Evolutionary conservation across 352 stramenopile species (phyloP).

Genomic region (Pythium guiyangense): DNA sequence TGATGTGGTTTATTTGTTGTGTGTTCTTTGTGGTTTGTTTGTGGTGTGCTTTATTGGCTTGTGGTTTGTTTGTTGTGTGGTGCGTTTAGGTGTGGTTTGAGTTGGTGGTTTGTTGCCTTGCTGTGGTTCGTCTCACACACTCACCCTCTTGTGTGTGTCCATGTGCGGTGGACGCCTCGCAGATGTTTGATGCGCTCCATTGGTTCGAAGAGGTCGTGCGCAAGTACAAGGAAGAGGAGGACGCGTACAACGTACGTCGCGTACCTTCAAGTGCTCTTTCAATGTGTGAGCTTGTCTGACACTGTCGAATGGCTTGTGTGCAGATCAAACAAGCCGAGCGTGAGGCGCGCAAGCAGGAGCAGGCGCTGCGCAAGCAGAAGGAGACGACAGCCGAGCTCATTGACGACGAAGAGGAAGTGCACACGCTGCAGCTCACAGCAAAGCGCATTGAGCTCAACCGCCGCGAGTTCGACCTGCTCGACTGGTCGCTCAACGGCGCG

Average conservation of each 20-base stretch:
- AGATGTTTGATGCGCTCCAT: slow-evolving; percentile 86
- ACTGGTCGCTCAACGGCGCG: slow-evolving; percentile 88
- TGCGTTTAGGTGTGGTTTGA: not conserved
- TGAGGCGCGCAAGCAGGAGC: slow-evolving; percentile 69
- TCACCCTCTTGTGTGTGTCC: slow-evolving; percentile 3
- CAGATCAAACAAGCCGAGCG: slow-evolving; percentile 80
- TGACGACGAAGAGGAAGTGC: slow-evolving; percentile 83
- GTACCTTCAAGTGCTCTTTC: too few species aligned
- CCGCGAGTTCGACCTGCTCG: slow-evolving; percentile 87
- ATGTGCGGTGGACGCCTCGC: not conserved
- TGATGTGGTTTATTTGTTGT: too few species aligned
- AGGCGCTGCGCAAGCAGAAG: slow-evolving; percentile 75
- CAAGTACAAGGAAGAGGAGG: slow-evolving; percentile 86
- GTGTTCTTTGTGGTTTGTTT: slow-evolving; percentile 3
- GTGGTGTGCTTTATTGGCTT: too few species aligned
- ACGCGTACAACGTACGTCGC: slow-evolving; percentile 52
- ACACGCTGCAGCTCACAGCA: slow-evolving; percentile 82
- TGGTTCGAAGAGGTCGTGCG: slow-evolving; percentile 88
- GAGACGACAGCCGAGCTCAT: slow-evolving; percentile 82
- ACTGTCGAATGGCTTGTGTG: not conserved
- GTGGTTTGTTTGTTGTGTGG: too few species aligned
- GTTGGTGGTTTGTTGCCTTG: not conserved
- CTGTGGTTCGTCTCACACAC: slow-evolving; percentile 3
- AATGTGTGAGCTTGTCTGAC: too few species aligned
- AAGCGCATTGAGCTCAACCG: slow-evolving; percentile 87